Percentiles rank a stretch among this genome's conserved stretches.
Conservation (phyloP, 164 flowering plant genomes). For the Magnolia changhungtana region DNA sequence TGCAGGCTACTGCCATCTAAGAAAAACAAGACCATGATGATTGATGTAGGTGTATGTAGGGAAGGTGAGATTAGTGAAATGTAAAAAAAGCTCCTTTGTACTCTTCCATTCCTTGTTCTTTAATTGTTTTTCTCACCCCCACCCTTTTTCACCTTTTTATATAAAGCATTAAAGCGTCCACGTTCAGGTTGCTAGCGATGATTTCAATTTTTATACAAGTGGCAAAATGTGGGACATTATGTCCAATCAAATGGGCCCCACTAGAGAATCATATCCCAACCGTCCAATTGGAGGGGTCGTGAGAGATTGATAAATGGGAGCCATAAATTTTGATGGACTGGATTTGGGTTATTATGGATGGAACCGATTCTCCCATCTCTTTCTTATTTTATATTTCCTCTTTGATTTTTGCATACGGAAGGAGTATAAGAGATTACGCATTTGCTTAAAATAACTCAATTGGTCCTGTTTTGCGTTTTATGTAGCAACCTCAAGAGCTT, state of each 20-base stretch:
- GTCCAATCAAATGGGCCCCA: neutral
- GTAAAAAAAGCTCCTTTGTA: constrained; percentile 6
- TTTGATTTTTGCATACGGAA: too few relatives aligned
- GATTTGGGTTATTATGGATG: too few relatives aligned
- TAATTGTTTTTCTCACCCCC: neutral
- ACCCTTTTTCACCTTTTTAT: neutral
- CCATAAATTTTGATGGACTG: too few relatives aligned
- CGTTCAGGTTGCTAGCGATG: neutral
- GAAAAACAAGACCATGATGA: constrained; percentile 39
- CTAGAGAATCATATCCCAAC: neutral
- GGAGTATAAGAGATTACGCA: too few relatives aligned
- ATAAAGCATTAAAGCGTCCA: neutral
- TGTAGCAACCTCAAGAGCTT: too few relatives aligned
- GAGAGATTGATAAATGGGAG: too few relatives aligned
- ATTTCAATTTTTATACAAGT: neutral
- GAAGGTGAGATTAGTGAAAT: constrained; percentile 59
- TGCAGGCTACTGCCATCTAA: constrained; percentile 50
- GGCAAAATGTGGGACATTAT: neutral
- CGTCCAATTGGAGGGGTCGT: neutral
- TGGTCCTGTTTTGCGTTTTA: too few relatives aligned
- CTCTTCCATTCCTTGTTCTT: neutral
- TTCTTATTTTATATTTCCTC: too few relatives aligned
- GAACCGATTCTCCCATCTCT: too few relatives aligned
- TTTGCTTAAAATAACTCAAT: too few relatives aligned
- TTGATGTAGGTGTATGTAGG: constrained; percentile 63